phyloP scores from a whole-genome alignment of 2,329 filamentous ascomycete species.

The Fusarium pseudograminearum region DNA sequence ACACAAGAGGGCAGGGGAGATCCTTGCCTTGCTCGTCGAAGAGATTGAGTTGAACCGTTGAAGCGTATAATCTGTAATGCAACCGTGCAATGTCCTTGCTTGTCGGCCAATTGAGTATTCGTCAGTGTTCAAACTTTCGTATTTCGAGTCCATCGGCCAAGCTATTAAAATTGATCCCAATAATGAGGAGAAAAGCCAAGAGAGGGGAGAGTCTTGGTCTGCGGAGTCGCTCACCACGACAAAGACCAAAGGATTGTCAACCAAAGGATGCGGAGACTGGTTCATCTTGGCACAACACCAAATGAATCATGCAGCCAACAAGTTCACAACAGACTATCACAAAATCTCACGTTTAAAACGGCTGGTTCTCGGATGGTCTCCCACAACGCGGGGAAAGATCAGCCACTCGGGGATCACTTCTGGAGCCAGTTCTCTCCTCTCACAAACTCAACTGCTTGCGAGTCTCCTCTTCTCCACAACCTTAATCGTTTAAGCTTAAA shows the following conservation, averaged over 20 bases:
- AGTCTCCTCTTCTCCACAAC: slow-evolving; percentile 17
- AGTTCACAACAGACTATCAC: not conserved
- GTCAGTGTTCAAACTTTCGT: not conserved
- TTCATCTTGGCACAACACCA: slow-evolving; percentile 3
- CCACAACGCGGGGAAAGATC: slow-evolving; percentile 11
- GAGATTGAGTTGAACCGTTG: not conserved
- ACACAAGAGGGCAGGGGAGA: not conserved
- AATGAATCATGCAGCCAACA: slow-evolving; percentile 2
- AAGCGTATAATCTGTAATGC: not conserved
- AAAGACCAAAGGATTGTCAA: not conserved
- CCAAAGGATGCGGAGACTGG: not conserved
- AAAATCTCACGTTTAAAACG: slow-evolving; percentile 2
- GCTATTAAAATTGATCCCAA: not conserved
- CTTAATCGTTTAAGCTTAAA: slow-evolving; percentile 34
- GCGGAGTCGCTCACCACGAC: not conserved
- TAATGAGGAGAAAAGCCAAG: not conserved
- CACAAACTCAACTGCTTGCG: not conserved
- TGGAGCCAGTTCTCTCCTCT: not conserved
- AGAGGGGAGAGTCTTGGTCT: not conserved
- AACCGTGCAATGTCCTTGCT: not conserved
- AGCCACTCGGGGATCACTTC: not conserved
- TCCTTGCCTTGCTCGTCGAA: not conserved
- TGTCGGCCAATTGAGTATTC: not conserved
- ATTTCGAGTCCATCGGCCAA: not conserved
- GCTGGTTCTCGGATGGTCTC: not conserved